These are phyloP conservation scores for Trichosporon sp. DNA, from an alignment of 1,284 basidiomycete species.

Conservation along the genomic window DNA sequence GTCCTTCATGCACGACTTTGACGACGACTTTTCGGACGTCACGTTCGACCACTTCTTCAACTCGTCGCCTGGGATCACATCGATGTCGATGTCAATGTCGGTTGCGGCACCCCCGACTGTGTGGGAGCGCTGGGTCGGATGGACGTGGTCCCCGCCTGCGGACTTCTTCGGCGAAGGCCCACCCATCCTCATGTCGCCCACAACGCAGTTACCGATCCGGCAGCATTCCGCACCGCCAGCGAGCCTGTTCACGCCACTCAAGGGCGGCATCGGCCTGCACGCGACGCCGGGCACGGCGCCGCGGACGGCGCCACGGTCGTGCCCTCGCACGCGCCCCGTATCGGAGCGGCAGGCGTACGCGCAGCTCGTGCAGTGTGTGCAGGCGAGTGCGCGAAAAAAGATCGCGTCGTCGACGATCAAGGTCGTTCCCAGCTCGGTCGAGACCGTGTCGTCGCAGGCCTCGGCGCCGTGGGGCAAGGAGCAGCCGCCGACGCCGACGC, in stretches of 20 bases:
- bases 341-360: constrained; percentile 23
- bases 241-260: constrained; percentile 15
- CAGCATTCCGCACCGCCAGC: constrained; percentile 12
- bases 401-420: constrained; percentile 6
- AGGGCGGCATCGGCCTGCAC: not conserved
- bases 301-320: constrained; percentile 20
- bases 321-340: constrained; percentile 20
- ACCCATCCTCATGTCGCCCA: not conserved
- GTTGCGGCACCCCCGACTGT: not conserved
- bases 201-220: not conserved
- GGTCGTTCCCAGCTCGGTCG: constrained; percentile 10
- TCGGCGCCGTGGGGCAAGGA: constrained; percentile 15
- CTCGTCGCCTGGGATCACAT: constrained; percentile 1
- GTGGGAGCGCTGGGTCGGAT: constrained; percentile 29
- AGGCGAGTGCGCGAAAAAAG: constrained; percentile 24
- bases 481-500: constrained; percentile 23
- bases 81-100: not conserved
- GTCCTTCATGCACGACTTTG: constrained; percentile 14
- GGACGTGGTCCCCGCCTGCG: constrained; percentile 25
- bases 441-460: constrained; percentile 9
- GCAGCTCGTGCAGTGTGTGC: constrained; percentile 22
- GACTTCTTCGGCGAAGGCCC: constrained; percentile 22
- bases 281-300: constrained; percentile 14
- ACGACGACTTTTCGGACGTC: constrained; percentile 11
- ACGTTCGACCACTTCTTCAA: constrained; percentile 29